phyloP scores from a whole-genome alignment of 1,284 basidiomycete species.

The Trichosporon asahii region DNA sequence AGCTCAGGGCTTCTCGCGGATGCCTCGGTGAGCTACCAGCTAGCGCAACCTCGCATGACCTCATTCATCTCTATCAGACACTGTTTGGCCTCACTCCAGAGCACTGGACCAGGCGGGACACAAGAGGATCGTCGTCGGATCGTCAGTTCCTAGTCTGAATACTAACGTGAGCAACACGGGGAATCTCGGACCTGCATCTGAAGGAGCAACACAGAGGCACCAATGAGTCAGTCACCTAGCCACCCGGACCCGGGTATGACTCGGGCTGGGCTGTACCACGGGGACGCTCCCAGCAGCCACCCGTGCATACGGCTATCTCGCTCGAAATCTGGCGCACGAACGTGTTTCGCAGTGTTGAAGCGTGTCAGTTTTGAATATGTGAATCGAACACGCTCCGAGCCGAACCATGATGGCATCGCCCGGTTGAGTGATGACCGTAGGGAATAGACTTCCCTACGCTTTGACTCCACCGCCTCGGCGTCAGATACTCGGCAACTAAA shows the following conservation, averaged over 20 bases:
- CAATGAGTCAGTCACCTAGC: background rate
- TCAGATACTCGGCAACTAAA: background rate
- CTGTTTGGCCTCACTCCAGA: background rate
- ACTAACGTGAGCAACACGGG: background rate
- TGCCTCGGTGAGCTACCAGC: background rate
- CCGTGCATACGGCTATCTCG: background rate
- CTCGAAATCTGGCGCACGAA: background rate
- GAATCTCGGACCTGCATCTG: background rate
- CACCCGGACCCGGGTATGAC: background rate
- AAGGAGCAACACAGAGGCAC: background rate
- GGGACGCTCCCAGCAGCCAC: too few relatives aligned
- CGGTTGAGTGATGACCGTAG: background rate
- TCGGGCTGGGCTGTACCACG: too few relatives aligned
- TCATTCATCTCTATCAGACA: background rate
- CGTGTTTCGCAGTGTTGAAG: background rate
- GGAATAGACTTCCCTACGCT: background rate
- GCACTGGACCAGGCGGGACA: background rate
- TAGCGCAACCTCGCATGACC: background rate
- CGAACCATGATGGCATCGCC: background rate
- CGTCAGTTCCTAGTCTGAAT: background rate
- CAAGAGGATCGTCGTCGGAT: background rate
- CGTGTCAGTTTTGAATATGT: background rate
- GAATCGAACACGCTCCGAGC: background rate
- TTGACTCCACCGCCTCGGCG: background rate
- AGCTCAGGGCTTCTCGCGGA: too few relatives aligned